Base-by-base conservation (phyloP, 2,329 filamentous ascomycete genomes). In the Colletotrichum lini region DNA sequence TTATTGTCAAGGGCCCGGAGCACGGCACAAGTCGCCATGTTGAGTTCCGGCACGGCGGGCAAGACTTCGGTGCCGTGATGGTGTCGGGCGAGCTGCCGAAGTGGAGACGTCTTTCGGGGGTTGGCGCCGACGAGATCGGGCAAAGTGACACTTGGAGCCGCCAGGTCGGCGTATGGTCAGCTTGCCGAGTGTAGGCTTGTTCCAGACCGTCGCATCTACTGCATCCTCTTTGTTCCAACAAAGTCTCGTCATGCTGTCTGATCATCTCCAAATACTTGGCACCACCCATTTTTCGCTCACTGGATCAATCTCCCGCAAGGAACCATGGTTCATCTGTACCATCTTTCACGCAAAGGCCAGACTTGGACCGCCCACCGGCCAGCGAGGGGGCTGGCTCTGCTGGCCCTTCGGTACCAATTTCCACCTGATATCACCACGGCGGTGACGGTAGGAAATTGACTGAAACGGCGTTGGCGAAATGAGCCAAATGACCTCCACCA, bases 401-500 rank as follows among this genome's bases (percentile, higher is more conserved):
- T 30, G 30, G 4, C 1, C 30, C 30, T 2, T 30, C 30, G 30
- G 30, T 30, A n/a, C 16, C 13, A 54, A 13, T 35, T 9, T 9
- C 16, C 26, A 18, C 52, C 52, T 35, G 52, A n/a, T 10, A 4
- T 4, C 52, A 54, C 52, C 60, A 53, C 38, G 53, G n/a, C 47
- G 49, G 50, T 10, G 15, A 18, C 35, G 21, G n/a, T 38, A 7
- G 49, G 12, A 52, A 26, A 26, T 5, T 4, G 53, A 16, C 60
- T 44, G 44, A 8, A 16, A 60, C 21, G 4, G 13, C n/a, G 12
- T 38, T 57, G 64, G 44, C 64, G 64, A 62, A 62, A 62, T 57
- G 64, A 57, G 44, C 64, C 56, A 62, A 62, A 62, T 57, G 64
- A 57, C 49, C 23, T 26, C 67, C 54, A 45, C 23, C 42, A 23